Conservation (phyloP, 2,329 filamentous ascomycete species). For the Sarocladiaceae sp. region DNA sequence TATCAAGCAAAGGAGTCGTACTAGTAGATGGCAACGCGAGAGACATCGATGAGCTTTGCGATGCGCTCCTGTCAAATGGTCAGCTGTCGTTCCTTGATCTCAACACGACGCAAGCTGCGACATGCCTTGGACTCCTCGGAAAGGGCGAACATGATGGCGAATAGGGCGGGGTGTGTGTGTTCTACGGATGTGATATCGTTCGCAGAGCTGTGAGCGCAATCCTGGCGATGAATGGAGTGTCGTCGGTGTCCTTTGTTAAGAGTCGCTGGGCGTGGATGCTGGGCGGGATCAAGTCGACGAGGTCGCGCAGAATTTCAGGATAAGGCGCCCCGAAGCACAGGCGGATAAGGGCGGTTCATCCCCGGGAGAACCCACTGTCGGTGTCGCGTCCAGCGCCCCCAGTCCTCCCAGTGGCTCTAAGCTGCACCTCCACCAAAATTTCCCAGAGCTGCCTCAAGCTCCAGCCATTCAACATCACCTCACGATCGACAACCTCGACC, state of each 20-base stretch:
- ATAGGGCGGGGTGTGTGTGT: too few species aligned
- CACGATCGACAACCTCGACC: neutral
- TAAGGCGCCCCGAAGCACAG: constrained; percentile 11
- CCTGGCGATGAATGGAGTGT: neutral
- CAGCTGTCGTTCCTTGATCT: neutral
- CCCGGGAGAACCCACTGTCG: constrained; percentile 18
- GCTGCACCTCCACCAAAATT: constrained; percentile 17
- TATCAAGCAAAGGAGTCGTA: constrained; percentile 37
- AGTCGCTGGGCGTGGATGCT: neutral
- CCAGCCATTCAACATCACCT: neutral
- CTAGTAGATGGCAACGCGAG: constrained; percentile 93
- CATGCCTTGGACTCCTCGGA: constrained; percentile 95
- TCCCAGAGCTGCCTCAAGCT: constrained; percentile 14
- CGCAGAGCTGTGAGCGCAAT: too few species aligned
- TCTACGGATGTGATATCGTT: too few species aligned
- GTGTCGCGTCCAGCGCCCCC: constrained; percentile 1
- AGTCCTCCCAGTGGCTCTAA: neutral
- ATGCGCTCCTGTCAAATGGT: constrained; percentile 74
- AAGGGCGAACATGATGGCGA: constrained; percentile 55
- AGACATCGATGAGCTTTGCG: constrained; percentile 90
- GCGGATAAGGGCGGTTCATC: constrained; percentile 21
- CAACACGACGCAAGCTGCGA: neutral
- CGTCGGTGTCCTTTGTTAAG: too few species aligned
- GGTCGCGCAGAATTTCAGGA: constrained; percentile 7
- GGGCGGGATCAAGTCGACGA: neutral